Evolutionary conservation across 805 yeast genomes (phyloP), one percentile per base, ranked within the genome.

Genomic region (Kluyveromyces wickerhamii): DNA sequence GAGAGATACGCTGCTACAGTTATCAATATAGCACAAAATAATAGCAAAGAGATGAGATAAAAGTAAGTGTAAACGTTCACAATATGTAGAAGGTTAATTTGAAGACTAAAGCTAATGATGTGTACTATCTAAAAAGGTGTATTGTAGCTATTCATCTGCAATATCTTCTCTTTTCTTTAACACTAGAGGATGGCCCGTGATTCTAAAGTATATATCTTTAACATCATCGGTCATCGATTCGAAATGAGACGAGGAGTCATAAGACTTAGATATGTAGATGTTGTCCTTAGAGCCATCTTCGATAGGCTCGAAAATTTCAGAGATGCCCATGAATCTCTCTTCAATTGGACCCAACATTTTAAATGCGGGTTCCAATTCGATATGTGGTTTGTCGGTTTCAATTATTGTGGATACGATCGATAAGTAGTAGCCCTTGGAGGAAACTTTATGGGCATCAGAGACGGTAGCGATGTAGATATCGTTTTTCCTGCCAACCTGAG

Each of bases 141-240:
- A n/a, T n/a, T n/a, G n/a, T 10, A 10, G 14, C 12, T 23, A 23
- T 10, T 23, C 83, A 39, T 78, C 84, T 39, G 77, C 86, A 19
- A 66, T 77, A 19, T 73, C 64, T 29, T 77, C 68, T 56, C 94
- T 78, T 58, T 82, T 73, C 65, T 86, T 79, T 47, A 88, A 72
- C 16, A 83, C 94, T 51, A 92, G 72, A 13, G 95, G 95, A 59
- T 85, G 83, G 33, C 97, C 97, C 21, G 83, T 83, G 44, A 92
- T 79, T 59, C 97, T 76, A 60, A 79, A 79, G 61, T 92, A 92
- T 35, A 92, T 72, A 59, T 89, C 96, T 63, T 86, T 87, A 48
- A 92, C 94, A 59, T 92, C 97, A 58, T 92, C 97, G 25, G 98
- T 92, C 50, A 95, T 83, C 27, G 88, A 67, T 63, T 92, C 98